A percentile compares a stretch with the other conserved stretches of the same genome.
phyloP scores from a whole-genome alignment of 2,329 filamentous ascomycete genomes.

The Botrytis paeoniae region DNA sequence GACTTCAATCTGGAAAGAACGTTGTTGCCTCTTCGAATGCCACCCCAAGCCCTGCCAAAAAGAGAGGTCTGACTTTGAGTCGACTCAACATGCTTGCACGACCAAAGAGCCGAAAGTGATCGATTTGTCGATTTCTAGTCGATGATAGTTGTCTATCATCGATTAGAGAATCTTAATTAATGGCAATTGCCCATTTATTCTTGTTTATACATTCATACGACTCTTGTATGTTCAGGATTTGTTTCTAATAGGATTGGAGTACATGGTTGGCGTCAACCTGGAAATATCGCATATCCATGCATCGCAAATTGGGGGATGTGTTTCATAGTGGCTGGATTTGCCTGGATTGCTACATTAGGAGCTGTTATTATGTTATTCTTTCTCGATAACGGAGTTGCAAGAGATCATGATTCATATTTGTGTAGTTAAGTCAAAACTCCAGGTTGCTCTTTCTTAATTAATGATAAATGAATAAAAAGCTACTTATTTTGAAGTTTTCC shows the following conservation, averaged over 20 bases:
- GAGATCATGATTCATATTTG: constrained; percentile 10
- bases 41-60: constrained; percentile 50
- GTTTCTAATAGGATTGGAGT: constrained; percentile 18
- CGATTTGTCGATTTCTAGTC: constrained; percentile 34
- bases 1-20: constrained; percentile 33
- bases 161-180: not conserved
- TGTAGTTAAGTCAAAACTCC: constrained; percentile 11
- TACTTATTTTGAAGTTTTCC: not conserved
- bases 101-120: constrained; percentile 52
- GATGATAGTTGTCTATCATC: constrained; percentile 3
- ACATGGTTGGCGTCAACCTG: constrained; percentile 18
- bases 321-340: constrained; percentile 7
- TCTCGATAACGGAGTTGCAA: constrained; percentile 1
- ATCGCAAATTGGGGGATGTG: constrained; percentile 18
- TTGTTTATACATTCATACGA: constrained; percentile 17
- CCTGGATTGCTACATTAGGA: constrained; percentile 4
- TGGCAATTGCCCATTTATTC: constrained; percentile 19
- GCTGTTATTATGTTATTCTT: constrained; percentile 8
- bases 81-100: constrained; percentile 60
- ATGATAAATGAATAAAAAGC: constrained; percentile 18
- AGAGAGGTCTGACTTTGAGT: constrained; percentile 51
- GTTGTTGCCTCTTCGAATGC: constrained; percentile 22
- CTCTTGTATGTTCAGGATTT: constrained; percentile 11
- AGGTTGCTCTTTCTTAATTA: constrained; percentile 18
- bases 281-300: constrained; percentile 15